Evolutionary conservation across 768 basidiomycete genomes (phyloP).

Genomic region (Collybia nuda): DNA sequence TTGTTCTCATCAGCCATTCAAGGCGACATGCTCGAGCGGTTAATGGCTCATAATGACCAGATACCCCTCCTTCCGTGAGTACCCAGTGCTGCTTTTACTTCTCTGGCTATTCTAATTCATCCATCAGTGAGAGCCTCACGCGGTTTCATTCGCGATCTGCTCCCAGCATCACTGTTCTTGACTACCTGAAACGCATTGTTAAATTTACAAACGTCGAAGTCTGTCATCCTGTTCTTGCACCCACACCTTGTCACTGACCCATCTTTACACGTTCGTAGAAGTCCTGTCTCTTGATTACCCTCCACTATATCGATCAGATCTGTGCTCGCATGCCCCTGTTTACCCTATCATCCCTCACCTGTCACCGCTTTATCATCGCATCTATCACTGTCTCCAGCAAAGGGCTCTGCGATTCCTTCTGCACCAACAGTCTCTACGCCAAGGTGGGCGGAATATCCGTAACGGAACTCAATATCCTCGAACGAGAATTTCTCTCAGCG

Average conservation of each 20-base stretch:
- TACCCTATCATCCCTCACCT: constrained; percentile 93
- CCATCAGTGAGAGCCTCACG: constrained; percentile 78
- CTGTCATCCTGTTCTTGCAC: constrained; percentile 18
- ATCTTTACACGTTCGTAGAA: constrained; percentile 42
- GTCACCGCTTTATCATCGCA: constrained; percentile 96
- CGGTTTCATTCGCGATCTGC: constrained; percentile 95
- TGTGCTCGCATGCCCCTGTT: constrained; percentile 85
- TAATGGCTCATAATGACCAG: constrained; percentile 95
- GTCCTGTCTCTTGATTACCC: constrained; percentile 75
- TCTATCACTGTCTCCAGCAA: constrained; percentile 92
- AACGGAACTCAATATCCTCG: constrained; percentile 89
- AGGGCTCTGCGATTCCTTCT: constrained; percentile 93
- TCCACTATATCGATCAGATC: constrained; percentile 93
- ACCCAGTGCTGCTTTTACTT: constrained; percentile 14
- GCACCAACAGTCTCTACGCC: constrained; percentile 92
- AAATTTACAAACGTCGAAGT: constrained; percentile 97
- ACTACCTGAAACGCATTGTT: constrained; percentile 93
- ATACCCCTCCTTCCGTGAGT: constrained; percentile 86
- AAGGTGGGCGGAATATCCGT: constrained; percentile 94
- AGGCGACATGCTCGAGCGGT: constrained; percentile 96
- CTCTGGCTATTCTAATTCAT: constrained; percentile 14
- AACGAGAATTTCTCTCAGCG: constrained; percentile 87
- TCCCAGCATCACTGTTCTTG: constrained; percentile 83
- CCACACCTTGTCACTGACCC: constrained; percentile 6
- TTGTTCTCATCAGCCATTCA: constrained; percentile 19